Conservation (phyloP, 345 rosid genomes). For the Melaleuca alternifolia region DNA sequence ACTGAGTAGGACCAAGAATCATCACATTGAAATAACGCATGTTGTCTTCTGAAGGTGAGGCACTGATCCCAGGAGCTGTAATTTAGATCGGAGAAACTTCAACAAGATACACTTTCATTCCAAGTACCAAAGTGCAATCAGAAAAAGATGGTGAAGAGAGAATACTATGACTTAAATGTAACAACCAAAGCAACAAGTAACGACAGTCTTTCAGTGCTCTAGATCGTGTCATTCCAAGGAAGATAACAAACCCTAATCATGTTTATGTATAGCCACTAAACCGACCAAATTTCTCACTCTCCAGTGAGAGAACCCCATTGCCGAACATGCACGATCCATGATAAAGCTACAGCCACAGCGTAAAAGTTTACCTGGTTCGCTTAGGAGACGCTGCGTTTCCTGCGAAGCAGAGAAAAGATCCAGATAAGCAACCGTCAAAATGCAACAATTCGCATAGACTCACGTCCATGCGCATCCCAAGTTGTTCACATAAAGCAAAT, state of each 20-base stretch:
- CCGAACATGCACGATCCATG: neutral
- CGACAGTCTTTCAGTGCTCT: neutral
- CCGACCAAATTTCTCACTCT: neutral
- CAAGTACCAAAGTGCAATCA: neutral
- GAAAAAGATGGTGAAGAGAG: neutral
- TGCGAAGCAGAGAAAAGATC: constrained; percentile 7
- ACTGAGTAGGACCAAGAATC: constrained; percentile 1
- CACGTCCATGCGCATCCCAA: neutral
- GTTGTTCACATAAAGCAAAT: neutral
- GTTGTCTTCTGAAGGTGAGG: constrained; percentile 4
- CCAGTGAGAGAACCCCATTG: neutral
- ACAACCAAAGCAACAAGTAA: neutral
- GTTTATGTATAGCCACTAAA: neutral
- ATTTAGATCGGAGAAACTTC: neutral
- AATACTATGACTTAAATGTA: neutral
- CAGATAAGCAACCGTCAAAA: neutral
- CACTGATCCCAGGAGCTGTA: constrained; percentile 6
- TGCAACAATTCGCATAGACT: neutral
- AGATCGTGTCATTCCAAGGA: neutral
- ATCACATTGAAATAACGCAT: constrained; percentile 1
- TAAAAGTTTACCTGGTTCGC: constrained; percentile 75
- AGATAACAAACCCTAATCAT: neutral
- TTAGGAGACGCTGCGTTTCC: constrained; percentile 99
- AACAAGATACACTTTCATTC: neutral
- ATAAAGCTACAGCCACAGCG: neutral